These are phyloP conservation scores for Ambrosiella beaveri DNA, from an alignment of 2,329 filamentous ascomycete species.

Conservation along the genomic window DNA sequence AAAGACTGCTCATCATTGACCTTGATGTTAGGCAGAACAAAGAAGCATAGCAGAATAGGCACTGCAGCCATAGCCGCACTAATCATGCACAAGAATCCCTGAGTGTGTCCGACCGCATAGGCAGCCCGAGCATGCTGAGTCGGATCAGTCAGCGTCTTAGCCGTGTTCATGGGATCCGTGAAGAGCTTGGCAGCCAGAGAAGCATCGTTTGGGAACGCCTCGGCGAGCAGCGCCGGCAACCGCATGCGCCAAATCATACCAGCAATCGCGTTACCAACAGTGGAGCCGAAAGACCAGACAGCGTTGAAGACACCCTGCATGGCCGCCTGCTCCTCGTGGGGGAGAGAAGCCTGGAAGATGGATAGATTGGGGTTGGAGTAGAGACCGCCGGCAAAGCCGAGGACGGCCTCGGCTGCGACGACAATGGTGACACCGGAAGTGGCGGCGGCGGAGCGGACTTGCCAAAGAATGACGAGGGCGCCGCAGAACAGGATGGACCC, in stretches of 20 bases:
- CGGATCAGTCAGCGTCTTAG: conserved; percentile 23
- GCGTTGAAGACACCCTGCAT: conserved; percentile 46
- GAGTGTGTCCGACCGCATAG: conserved; percentile 28
- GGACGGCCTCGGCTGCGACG: conserved; percentile 43
- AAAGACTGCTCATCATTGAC: conserved; percentile 29
- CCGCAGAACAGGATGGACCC: conserved; percentile 44
- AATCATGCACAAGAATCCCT: conserved; percentile 29
- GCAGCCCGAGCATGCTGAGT: conserved; percentile 28
- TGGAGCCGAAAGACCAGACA: conserved; percentile 44
- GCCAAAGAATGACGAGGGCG: conserved; percentile 46
- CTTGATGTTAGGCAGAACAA: conserved; percentile 27
- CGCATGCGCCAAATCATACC: conserved; percentile 46
- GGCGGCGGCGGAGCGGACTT: conserved; percentile 36
- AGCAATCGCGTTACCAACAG: conserved; percentile 41
- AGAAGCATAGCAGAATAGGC: conserved; percentile 28
- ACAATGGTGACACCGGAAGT: conserved; percentile 33
- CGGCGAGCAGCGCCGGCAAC: conserved; percentile 28
- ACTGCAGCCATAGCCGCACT: conserved; percentile 30
- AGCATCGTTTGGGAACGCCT: conserved; percentile 22
- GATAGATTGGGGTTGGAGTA: conserved; percentile 36
- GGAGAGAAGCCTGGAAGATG: conserved; percentile 25
- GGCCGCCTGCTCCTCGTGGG: conserved; percentile 40
- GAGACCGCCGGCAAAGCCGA: conserved; percentile 46
- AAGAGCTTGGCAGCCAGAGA: conserved; percentile 23
- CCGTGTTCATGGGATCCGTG: conserved; percentile 20